Conservation (phyloP, 1,284 basidiomycete genomes). For the Puccinia polysora region DNA sequence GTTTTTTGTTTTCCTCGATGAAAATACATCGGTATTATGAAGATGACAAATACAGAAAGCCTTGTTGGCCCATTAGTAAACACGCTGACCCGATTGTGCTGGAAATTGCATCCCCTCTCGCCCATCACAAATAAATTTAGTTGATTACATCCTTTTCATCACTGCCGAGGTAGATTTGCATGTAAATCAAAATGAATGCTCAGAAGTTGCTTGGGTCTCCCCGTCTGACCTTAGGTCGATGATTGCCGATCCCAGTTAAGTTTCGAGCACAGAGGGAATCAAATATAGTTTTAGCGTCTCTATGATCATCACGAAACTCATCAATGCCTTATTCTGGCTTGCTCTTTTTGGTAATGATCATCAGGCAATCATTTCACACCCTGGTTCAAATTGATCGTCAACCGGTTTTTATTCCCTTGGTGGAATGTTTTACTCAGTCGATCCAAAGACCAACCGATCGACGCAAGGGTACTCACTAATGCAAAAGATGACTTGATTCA, state of each 20-base stretch:
- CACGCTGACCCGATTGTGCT: neutral
- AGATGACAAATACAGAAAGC: neutral
- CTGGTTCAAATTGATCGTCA: constrained; percentile 98
- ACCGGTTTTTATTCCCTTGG: constrained; percentile 96
- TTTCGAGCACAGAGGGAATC: constrained; percentile 6
- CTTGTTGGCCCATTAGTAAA: neutral
- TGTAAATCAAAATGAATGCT: constrained; percentile 86
- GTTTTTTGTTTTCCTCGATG: neutral
- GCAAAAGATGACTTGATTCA: constrained; percentile 24
- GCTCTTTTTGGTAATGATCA: constrained; percentile 4
- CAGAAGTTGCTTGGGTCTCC: constrained; percentile 83
- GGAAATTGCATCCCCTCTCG: neutral
- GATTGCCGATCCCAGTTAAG: constrained; percentile 72
- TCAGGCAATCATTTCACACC: constrained; percentile 86
- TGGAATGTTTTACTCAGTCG: constrained; percentile 82
- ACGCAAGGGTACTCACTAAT: constrained; percentile 20
- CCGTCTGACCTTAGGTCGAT: constrained; percentile 82
- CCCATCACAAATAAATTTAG: constrained; percentile 55
- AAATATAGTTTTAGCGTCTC: neutral
- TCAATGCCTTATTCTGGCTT: neutral
- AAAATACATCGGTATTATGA: neutral
- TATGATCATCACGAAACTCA: constrained; percentile 12
- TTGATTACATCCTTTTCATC: constrained; percentile 96
- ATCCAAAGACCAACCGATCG: constrained; percentile 40
- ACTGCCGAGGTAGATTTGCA: constrained; percentile 80